Percentiles rank a stretch among this genome's conserved stretches.
Evolutionary conservation across 768 basidiomycete genomes (phyloP).

Genomic region (Lactarius hatsudake): DNA sequence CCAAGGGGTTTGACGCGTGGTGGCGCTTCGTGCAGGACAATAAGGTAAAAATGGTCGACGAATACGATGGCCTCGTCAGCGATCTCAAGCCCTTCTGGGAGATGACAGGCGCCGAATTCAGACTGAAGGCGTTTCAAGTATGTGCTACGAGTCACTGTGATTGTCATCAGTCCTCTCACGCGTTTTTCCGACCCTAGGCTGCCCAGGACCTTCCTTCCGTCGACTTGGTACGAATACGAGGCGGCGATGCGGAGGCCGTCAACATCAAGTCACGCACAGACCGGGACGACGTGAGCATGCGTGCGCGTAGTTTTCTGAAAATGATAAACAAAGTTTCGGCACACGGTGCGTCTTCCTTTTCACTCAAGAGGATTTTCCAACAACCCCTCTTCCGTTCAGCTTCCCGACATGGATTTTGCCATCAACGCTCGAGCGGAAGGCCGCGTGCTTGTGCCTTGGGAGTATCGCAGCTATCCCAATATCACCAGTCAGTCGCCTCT

Average conservation of each 20-base stretch:
- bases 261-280: constrained; percentile 55
- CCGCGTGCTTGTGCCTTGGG: constrained; percentile 91
- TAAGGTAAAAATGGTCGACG: constrained; percentile 79
- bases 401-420: constrained; percentile 93
- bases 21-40: constrained; percentile 74
- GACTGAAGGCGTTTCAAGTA: constrained; percentile 61
- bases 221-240: constrained; percentile 75
- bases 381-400: constrained; percentile 38
- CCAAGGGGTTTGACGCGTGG: constrained; percentile 90
- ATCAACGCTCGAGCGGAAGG: constrained; percentile 94
- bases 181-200: constrained; percentile 35
- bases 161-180: constrained; percentile 4
- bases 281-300: constrained; percentile 68
- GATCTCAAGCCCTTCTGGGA: constrained; percentile 88
- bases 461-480: constrained; percentile 72
- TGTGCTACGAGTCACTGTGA: constrained; percentile 25
- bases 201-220: constrained; percentile 79
- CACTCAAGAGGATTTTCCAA: constrained; percentile 3
- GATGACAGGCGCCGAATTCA: constrained; percentile 67
- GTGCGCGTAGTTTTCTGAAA: constrained; percentile 70
- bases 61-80: constrained; percentile 75
- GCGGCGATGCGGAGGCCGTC: constrained; percentile 59
- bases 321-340: constrained; percentile 74
- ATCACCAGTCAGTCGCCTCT: constrained; percentile 46
- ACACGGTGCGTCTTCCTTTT: constrained; percentile 44